Conservation (phyloP, 306 rosid genomes). For the Dryas alaskensis region DNA sequence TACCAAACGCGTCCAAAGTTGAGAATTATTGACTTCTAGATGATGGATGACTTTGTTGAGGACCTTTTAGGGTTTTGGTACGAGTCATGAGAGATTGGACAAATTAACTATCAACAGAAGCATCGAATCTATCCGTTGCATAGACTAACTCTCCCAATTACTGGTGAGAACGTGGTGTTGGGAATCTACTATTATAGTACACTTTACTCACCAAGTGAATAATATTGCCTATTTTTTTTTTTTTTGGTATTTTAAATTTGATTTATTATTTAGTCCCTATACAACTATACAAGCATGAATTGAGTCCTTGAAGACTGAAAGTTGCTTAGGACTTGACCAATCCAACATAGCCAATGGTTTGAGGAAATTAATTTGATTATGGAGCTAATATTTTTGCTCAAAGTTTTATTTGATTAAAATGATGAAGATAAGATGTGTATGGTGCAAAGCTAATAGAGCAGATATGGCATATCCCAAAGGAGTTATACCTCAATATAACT, state of each 20-base stretch:
- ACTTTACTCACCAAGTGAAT: neutral
- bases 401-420: neutral
- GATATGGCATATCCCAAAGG: neutral
- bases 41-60: conserved; percentile 2
- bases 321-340: neutral
- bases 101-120: conserved; percentile 2
- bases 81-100: neutral
- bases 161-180: neutral
- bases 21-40: conserved; percentile 22
- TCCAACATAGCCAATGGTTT: neutral
- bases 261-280: neutral
- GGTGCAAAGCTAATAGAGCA: neutral
- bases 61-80: neutral
- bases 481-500: neutral
- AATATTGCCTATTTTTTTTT: neutral
- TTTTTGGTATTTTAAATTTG: neutral
- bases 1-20: conserved; percentile 3
- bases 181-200: neutral
- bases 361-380: neutral
- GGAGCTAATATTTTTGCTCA: neutral
- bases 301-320: neutral
- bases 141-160: conserved; percentile 7
- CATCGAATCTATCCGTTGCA: conserved; percentile 8
- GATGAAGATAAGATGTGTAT: neutral
- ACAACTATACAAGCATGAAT: neutral